Evolutionary conservation across 1,139 yeast species (phyloP), one percentile per base, ranked within the genome.

Genomic region (Yarrowia galli): DNA sequence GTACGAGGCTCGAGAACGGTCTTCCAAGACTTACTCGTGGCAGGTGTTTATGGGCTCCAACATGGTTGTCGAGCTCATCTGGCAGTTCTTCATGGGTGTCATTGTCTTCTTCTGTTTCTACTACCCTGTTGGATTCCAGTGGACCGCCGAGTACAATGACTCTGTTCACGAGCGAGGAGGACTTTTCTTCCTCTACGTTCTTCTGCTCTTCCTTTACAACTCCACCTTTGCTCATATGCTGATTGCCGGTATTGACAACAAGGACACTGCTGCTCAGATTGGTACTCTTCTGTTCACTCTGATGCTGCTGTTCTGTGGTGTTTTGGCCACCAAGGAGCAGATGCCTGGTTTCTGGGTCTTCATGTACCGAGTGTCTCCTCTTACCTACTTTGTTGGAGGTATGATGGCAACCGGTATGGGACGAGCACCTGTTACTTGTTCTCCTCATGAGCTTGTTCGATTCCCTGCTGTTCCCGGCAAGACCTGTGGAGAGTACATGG

Each of bases 1-100:
- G 42, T 49, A 49, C 25, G 56, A 49, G 56, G 56, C 56, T 2
- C 56, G 56, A 20, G 56, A 49, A 74, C 81, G 84, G 67, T 81
- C 85, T 60, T 85, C 89, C 10, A 86, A 85, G 73, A 87, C 89
- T 23, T 87, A 85, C 80, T 88, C 85, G 74, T 87, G 89, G 89
- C 75, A 79, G 70, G 77, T 79, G 42, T 73, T 84, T 68, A 71
- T 83, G 61, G 69, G 82, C 38, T 76, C 83, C 28, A 82, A 82
- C 69, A 74, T 75, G 46, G 67, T 77, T 13, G 76, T 79, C 42
- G 87, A 84, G 74, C 73, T 82, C 18, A 79, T 79, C 10, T 75
- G 80, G 73, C 78, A 80, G 65, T 68, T 82, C 43, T 64, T 75
- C 74, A 71, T 78, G 75, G 72, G 76, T 3, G 73, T 77, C 5